Evolutionary conservation across 441 rosid genomes (phyloP).

Genomic region (Corymbia calophylla): DNA sequence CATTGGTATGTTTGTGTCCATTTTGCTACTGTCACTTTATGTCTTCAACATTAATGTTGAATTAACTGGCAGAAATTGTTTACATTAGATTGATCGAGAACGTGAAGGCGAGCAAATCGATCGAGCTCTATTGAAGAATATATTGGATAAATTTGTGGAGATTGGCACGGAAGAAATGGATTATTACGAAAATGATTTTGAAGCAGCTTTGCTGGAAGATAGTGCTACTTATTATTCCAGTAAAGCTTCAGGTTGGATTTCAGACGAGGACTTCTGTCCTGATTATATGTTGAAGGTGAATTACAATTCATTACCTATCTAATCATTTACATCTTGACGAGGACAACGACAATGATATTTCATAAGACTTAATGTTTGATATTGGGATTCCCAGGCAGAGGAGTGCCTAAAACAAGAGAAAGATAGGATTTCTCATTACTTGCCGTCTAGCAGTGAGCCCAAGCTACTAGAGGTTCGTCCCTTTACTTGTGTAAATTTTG

Average conservation of each 20-base stretch:
- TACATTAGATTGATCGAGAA: neutral
- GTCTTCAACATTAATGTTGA: neutral
- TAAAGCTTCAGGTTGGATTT: neutral
- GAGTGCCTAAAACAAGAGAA: constrained; percentile 86
- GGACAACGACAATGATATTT: neutral
- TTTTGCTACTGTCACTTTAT: neutral
- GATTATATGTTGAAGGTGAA: neutral
- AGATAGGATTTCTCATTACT: constrained; percentile 83
- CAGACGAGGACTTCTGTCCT: neutral
- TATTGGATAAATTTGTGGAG: neutral
- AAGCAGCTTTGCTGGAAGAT: neutral
- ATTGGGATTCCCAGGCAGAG: constrained; percentile 53
- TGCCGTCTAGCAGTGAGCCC: constrained; percentile 72
- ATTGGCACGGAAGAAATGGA: neutral
- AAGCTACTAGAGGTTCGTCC: constrained; percentile 77
- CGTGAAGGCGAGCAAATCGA: neutral
- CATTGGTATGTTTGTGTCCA: constrained; percentile 7
- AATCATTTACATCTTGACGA: neutral
- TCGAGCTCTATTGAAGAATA: neutral
- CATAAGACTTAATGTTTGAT: neutral
- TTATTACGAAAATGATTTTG: neutral
- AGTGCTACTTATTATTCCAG: neutral
- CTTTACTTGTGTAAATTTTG: neutral
- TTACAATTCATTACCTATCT: neutral
- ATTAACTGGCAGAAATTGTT: neutral